Conservation (phyloP, 345 rosid genomes). For the Moricandia moricandioides region DNA sequence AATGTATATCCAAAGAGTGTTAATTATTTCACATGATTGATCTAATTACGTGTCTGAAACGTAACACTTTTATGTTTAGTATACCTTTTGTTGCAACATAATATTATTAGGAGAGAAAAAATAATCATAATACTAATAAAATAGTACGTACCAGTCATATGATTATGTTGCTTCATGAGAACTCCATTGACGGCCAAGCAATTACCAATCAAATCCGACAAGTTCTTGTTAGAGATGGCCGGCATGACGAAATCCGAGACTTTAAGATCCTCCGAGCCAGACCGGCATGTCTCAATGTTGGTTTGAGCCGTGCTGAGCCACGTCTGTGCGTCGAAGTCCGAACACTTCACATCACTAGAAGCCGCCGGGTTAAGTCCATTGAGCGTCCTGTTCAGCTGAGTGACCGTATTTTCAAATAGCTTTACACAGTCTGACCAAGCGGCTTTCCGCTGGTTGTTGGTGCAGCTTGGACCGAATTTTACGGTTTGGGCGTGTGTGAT, state of each 20-base stretch:
- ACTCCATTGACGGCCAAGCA: conserved; percentile 53
- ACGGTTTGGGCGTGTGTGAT: conserved; percentile 46
- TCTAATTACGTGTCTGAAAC: not conserved
- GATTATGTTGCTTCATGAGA: conserved; percentile 38
- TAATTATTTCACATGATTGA: not conserved
- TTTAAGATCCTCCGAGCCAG: conserved; percentile 61
- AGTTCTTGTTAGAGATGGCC: conserved; percentile 55
- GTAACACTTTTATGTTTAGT: not conserved
- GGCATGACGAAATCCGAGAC: conserved; percentile 49
- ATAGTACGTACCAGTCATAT: conserved; percentile 28
- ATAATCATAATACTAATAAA: not conserved
- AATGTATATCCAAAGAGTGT: not conserved
- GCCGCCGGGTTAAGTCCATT: conserved; percentile 35
- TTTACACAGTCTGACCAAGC: conserved; percentile 82
- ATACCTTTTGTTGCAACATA: not conserved
- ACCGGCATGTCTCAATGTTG: conserved; percentile 63
- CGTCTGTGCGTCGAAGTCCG: conserved; percentile 63
- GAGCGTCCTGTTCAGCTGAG: conserved; percentile 56
- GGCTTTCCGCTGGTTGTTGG: conserved; percentile 51
- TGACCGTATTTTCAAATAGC: conserved; percentile 55
- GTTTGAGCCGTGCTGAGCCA: conserved; percentile 90
- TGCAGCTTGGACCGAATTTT: conserved; percentile 54
- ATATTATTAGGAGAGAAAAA: not conserved
- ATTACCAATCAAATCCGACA: conserved; percentile 60
- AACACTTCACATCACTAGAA: conserved; percentile 37